Conservation (phyloP, 2,329 filamentous ascomycete species). For the Colletotrichum higginsianum region DNA sequence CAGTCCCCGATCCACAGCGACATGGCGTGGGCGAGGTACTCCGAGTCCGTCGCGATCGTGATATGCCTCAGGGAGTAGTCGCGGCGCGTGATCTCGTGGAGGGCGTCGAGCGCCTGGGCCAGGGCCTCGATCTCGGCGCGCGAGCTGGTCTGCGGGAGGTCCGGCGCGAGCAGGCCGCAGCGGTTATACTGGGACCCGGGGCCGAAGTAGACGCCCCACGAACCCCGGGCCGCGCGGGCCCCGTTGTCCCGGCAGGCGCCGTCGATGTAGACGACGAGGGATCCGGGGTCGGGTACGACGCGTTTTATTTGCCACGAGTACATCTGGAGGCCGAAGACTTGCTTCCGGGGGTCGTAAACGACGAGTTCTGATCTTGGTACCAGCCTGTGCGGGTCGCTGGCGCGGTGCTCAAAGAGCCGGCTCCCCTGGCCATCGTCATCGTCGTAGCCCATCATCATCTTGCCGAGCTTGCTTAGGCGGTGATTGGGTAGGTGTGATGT, state of each 20-base stretch:
- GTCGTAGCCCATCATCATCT: conserved; percentile 12
- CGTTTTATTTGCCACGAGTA: conserved; percentile 3
- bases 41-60: conserved; percentile 42
- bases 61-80: conserved; percentile 23
- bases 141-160: conserved; percentile 38
- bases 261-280: conserved; percentile 45
- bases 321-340: conserved; percentile 22
- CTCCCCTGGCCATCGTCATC: conserved; percentile 16
- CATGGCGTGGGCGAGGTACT: conserved; percentile 43
- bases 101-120: conserved; percentile 33
- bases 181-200: conserved; percentile 45
- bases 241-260: conserved; percentile 47
- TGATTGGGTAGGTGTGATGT: too few species aligned
- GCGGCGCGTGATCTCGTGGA: conserved; percentile 6
- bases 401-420: conserved; percentile 7
- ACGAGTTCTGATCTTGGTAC: conserved; percentile 16
- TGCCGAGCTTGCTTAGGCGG: not conserved
- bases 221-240: conserved; percentile 40
- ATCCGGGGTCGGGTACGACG: conserved; percentile 5
- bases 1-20: conserved; percentile 41
- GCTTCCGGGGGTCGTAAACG: conserved; percentile 22
- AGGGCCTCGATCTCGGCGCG: conserved; percentile 46
- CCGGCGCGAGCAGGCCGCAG: conserved; percentile 14
- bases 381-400: conserved; percentile 9
- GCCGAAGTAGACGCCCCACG: conserved; percentile 48